Conservation (phyloP, 495 filamentous ascomycete genomes). For the Hypoxylon subgilvum region DNA sequence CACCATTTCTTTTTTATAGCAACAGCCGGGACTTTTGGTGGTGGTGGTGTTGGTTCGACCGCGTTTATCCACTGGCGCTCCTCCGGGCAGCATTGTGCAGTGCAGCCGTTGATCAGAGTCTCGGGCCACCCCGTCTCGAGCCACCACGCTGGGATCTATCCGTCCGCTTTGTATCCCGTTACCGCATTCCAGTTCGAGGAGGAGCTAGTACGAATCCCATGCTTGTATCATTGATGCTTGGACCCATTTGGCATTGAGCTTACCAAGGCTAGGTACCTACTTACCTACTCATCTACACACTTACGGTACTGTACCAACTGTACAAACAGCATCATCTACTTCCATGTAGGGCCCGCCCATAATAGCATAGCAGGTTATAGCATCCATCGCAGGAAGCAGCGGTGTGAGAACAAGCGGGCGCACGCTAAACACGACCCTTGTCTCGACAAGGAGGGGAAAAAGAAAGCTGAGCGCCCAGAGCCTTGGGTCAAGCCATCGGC, state of each 20-base stretch:
- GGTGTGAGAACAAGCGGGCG: constrained; percentile 44
- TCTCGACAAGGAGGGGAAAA: constrained; percentile 36
- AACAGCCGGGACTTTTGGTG: constrained; percentile 27
- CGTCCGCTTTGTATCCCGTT: constrained; percentile 45
- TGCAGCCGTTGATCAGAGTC: constrained; percentile 44
- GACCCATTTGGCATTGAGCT: no score
- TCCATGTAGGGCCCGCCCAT: constrained; percentile 15
- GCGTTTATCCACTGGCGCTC: constrained; percentile 32
- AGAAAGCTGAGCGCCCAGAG: constrained; percentile 39
- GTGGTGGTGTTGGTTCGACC: constrained; percentile 37
- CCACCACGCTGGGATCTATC: constrained; percentile 46
- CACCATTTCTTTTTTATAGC: constrained; percentile 29
- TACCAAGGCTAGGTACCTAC: no score
- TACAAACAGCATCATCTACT: constrained; percentile 34
- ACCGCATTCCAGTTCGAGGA: constrained; percentile 36
- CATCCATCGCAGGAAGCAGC: constrained; percentile 37
- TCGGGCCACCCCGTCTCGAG: constrained; percentile 47
- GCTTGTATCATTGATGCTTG: no score
- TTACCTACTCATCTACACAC: no score
- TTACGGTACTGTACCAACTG: no score
- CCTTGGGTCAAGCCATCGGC: constrained; percentile 41
- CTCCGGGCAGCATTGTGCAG: constrained; percentile 29
- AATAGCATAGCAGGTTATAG: constrained; percentile 34
- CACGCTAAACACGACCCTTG: constrained; percentile 32
- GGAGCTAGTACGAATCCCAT: constrained; percentile 38